Conservation (phyloP, 2,329 filamentous ascomycete genomes). For the Venturia nashicola region DNA sequence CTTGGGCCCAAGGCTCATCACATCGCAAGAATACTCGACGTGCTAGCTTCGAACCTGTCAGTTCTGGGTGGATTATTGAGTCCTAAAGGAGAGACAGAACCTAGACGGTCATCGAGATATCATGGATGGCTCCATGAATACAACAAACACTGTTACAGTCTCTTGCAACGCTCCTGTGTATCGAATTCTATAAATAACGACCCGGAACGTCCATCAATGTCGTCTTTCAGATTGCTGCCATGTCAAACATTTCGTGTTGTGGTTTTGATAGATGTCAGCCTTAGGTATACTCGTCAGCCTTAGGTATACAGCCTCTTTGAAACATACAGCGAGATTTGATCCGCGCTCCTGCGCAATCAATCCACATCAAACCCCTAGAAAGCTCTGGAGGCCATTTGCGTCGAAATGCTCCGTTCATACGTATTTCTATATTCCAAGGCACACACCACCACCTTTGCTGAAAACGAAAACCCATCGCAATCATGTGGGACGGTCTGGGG, state of each 20-base stretch:
- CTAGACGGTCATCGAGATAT: too few species aligned
- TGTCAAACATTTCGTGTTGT: not conserved
- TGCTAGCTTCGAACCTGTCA: too few species aligned
- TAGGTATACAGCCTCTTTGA: not conserved
- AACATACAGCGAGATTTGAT: not conserved
- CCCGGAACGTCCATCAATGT: not conserved
- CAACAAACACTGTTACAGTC: not conserved
- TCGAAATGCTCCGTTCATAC: not conserved
- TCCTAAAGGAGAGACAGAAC: too few species aligned
- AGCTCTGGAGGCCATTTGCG: not conserved
- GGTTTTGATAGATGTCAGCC: not conserved
- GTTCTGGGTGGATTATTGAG: too few species aligned
- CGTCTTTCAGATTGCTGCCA: not conserved
- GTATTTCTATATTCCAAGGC: too few species aligned
- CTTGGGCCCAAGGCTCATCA: too few species aligned
- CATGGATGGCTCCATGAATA: too few species aligned
- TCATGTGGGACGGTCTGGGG: conserved; percentile 50
- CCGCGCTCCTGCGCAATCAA: not conserved
- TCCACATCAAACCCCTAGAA: not conserved
- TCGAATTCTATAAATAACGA: too few species aligned
- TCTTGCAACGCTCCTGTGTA: not conserved
- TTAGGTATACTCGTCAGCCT: too few species aligned
- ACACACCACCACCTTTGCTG: not conserved
- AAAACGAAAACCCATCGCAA: conserved; percentile 11
- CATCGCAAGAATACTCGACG: too few species aligned